Percentiles rank a stretch among this genome's conserved stretches.
phyloP scores from a whole-genome alignment of 2,329 filamentous ascomycete genomes.

The Fusarium sp. region DNA sequence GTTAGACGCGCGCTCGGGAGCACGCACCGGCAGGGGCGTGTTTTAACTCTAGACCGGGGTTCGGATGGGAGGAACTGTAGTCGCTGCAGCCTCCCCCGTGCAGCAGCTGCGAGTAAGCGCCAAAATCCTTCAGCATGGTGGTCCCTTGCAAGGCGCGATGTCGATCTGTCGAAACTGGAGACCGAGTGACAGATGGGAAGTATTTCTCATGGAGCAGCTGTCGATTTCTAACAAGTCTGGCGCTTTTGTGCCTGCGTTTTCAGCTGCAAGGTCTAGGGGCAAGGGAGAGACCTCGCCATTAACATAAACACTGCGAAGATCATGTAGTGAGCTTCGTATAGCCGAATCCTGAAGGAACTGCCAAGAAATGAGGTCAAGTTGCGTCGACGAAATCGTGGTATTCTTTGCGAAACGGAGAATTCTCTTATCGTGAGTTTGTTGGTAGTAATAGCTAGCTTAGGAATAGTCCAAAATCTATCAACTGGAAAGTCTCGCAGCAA shows the following conservation, averaged over 20 bases:
- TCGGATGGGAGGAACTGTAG: background rate
- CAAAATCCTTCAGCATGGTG: background rate
- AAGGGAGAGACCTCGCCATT: no score
- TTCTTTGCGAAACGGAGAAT: background rate
- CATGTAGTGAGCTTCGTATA: background rate
- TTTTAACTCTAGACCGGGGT: background rate
- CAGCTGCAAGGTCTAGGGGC: background rate
- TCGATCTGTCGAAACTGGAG: background rate
- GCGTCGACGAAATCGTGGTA: background rate
- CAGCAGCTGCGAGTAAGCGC: background rate
- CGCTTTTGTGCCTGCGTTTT: background rate
- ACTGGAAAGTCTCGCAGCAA: background rate
- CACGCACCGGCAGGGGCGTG: conserved; percentile 21
- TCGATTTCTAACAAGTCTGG: background rate
- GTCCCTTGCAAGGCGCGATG: background rate
- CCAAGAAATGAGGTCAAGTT: background rate
- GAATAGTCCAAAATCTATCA: background rate
- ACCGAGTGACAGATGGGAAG: background rate
- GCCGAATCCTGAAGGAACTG: background rate
- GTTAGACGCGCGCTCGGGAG: conserved; percentile 3
- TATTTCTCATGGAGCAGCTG: background rate
- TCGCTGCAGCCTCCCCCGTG: background rate
- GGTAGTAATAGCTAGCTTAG: background rate
- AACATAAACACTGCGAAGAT: background rate
- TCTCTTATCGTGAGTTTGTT: background rate